These are phyloP conservation scores for Deakozyma indianensis DNA, from an alignment of 805 yeast species.

Conservation along the genomic window DNA sequence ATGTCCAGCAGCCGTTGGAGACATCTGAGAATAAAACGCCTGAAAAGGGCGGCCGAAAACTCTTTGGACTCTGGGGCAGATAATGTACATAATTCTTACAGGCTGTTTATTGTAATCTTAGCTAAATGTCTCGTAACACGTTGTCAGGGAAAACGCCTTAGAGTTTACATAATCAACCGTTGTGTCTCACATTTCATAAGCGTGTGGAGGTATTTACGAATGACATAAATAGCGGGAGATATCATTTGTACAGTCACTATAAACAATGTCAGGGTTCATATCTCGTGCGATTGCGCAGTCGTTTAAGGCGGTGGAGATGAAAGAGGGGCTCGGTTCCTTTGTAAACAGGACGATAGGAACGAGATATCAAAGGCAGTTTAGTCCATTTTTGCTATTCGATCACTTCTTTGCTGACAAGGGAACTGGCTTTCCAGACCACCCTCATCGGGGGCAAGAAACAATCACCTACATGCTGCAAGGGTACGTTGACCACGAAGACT, in stretches of 20 bases:
- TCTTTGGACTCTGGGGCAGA: neutral
- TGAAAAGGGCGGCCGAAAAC: neutral
- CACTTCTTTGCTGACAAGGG: neutral
- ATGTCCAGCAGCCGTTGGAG: neutral
- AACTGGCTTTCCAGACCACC: conserved; percentile 26
- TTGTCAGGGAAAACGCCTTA: no score
- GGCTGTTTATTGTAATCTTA: no score
- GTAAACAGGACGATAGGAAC: neutral
- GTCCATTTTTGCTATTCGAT: neutral
- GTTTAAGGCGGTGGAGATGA: neutral
- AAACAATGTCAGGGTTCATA: no score
- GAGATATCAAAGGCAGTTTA: neutral
- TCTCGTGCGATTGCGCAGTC: neutral
- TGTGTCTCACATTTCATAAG: no score
- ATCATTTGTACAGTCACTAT: no score
- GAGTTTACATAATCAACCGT: no score
- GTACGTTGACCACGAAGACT: conserved; percentile 68
- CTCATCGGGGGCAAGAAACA: conserved; percentile 77
- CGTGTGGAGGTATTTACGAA: no score
- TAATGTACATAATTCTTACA: neutral
- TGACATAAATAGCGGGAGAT: no score
- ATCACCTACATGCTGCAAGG: conserved; percentile 54
- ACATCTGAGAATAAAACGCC: neutral
- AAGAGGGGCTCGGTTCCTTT: neutral
- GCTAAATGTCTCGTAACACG: no score